Evolutionary conservation across 2,329 filamentous ascomycete genomes (phyloP), one percentile per base, ranked within the genome.

Genomic region (Davidsoniella eucalypti): DNA sequence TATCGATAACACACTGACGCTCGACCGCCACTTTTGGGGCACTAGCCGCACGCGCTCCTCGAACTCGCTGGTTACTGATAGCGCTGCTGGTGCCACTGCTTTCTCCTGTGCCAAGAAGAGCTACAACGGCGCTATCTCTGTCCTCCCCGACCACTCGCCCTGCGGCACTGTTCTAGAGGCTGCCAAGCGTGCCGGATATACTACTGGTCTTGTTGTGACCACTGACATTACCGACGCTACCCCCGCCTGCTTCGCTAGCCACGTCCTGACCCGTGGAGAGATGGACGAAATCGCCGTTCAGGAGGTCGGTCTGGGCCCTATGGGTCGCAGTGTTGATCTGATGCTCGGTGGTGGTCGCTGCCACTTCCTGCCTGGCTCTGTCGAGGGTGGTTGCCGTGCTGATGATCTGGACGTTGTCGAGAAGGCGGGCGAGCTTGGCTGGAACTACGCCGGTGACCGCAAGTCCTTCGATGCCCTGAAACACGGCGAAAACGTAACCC

Each of bases 161-260:
- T 98, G 92, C 63, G 92, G 90, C 6, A 94, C 88, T 16, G 87
- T 81, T 3, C 75, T 98, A 49, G 92, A 98, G 68, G 92, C 92
- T 3, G 92, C 92, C 37, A 94, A 95, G 67, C 77, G 79, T 57
- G 84, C 85, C 7, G 92, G 92, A 12, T 96, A 95, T 62, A 82
- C 80, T 66, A 98, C 92, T 2, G 92, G 92, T 0, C 66, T 98
- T 56, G 92, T 96, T 2, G 92, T 95, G 26, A 98, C 92, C 0
- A 98, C 92, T 0, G 78, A 90, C 54, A 79, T 96, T 54, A 95
- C 92, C 3, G 92, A 98, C 67, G 92, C 92, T 3, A 98, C 92
- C 1, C 92, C 92, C 0, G 92, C 92, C 1, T 94, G 87, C 64
- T 98, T 98, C 63, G 87, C 87, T 3, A 80, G 85, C 44, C 92